Conservation (phyloP, 2,329 filamentous ascomycete genomes). For the Pseudocercospora macadamiae region DNA sequence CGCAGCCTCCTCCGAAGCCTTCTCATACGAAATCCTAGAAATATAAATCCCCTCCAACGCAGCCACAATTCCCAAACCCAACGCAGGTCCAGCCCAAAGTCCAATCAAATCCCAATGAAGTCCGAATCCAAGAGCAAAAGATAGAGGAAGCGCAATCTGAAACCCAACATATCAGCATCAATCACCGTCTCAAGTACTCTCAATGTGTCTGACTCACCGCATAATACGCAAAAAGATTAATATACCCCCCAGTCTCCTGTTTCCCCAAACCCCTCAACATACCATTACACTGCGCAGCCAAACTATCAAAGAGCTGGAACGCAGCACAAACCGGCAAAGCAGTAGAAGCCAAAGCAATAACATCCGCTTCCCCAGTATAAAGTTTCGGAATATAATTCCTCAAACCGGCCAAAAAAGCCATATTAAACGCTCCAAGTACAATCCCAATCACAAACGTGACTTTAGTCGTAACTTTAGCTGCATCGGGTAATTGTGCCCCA, state of each 20-base stretch:
- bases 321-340: slow-evolving; percentile 80
- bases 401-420: slow-evolving; percentile 68
- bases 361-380: slow-evolving; percentile 70
- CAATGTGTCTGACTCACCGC: too few relatives aligned
- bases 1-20: slow-evolving; percentile 63
- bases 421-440: slow-evolving; percentile 77
- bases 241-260: slow-evolving; percentile 87
- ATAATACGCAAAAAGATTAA: slow-evolving; percentile 87
- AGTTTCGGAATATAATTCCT: slow-evolving; percentile 75
- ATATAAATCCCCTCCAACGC: slow-evolving; percentile 62
- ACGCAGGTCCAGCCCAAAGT: slow-evolving; percentile 67
- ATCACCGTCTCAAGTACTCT: not conserved
- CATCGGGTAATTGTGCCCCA: slow-evolving; percentile 78
- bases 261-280: slow-evolving; percentile 83
- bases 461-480: slow-evolving; percentile 78
- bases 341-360: slow-evolving; percentile 65
- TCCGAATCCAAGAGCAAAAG: slow-evolving; percentile 76
- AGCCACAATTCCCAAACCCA: slow-evolving; percentile 68
- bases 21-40: slow-evolving; percentile 57
- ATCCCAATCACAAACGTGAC: slow-evolving; percentile 71
- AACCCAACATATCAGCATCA: slow-evolving; percentile 9
- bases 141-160: slow-evolving; percentile 76
- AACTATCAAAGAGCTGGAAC: slow-evolving; percentile 86
- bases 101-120: slow-evolving; percentile 76
- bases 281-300: slow-evolving; percentile 79